Evolutionary conservation across 2,329 filamentous ascomycete species (phyloP).

Genomic region (Phyllachora maydis): DNA sequence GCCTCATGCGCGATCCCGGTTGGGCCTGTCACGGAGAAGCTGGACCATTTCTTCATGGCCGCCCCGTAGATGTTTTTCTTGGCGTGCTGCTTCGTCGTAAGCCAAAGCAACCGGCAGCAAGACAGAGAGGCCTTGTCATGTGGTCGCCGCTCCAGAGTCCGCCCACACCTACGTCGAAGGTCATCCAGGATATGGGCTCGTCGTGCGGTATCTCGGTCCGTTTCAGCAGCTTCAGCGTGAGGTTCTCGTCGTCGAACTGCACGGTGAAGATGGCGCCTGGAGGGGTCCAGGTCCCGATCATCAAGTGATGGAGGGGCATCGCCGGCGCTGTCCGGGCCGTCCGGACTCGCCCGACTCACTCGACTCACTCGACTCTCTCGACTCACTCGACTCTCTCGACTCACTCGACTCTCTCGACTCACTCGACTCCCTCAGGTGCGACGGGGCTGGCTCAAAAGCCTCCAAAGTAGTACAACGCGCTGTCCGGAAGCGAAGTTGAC

Average conservation of each 20-base stretch:
- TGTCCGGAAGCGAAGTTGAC: no score
- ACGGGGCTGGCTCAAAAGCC: no score
- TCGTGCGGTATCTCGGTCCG: constrained; percentile 63
- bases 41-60: constrained; percentile 87
- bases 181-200: constrained; percentile 88
- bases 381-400: no score
- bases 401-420: no score
- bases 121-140: no score
- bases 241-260: constrained; percentile 63
- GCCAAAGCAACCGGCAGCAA: not conserved
- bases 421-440: no score
- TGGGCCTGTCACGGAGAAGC: constrained; percentile 55
- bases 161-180: constrained; percentile 60
- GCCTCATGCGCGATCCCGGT: constrained; percentile 55
- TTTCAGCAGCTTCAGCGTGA: constrained; percentile 57
- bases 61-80: constrained; percentile 77
- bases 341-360: no score
- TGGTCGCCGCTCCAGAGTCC: no score
- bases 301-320: constrained; percentile 74
- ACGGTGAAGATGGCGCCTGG: constrained; percentile 82
- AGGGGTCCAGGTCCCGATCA: constrained; percentile 83
- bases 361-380: no score
- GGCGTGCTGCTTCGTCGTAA: constrained; percentile 33
- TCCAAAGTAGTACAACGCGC: no score
- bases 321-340: no score